Percentiles rank a stretch among this genome's conserved stretches.
phyloP scores from a whole-genome alignment of 306 rosid species.

The Benincasa hispida region DNA sequence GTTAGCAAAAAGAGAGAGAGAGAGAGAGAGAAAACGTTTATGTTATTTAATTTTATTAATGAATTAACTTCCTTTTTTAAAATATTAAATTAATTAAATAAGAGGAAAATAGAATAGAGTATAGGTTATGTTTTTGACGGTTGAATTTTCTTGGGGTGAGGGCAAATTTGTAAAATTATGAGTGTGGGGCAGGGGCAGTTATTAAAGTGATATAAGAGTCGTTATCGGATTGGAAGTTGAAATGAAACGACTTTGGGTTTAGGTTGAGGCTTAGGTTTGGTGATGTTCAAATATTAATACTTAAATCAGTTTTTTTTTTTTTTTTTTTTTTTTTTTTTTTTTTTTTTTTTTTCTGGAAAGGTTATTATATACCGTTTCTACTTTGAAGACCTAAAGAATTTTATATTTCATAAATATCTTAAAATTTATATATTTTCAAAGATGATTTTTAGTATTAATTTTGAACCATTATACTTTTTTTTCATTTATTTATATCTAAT shows the following conservation, averaged over 20 bases:
- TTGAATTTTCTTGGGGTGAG: background rate
- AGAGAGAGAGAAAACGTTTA: background rate
- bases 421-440: too few relatives aligned
- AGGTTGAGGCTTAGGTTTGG: background rate
- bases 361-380: too few relatives aligned
- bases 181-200: background rate
- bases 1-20: background rate
- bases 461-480: too few relatives aligned
- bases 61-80: background rate
- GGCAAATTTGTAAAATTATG: background rate
- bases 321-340: too few relatives aligned
- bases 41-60: background rate
- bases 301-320: too few relatives aligned
- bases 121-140: background rate
- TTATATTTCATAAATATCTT: too few relatives aligned
- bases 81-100: too few relatives aligned
- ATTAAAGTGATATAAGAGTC: background rate
- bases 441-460: too few relatives aligned
- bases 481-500: too few relatives aligned
- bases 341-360: too few relatives aligned
- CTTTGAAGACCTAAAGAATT: too few relatives aligned
- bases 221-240: conserved; percentile 5
- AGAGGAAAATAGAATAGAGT: background rate
- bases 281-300: background rate
- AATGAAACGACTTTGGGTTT: background rate